Percentiles rank a stretch among this genome's conserved stretches.
phyloP scores from a whole-genome alignment of 305 asterid species.

The Solanum hybrid region DNA sequence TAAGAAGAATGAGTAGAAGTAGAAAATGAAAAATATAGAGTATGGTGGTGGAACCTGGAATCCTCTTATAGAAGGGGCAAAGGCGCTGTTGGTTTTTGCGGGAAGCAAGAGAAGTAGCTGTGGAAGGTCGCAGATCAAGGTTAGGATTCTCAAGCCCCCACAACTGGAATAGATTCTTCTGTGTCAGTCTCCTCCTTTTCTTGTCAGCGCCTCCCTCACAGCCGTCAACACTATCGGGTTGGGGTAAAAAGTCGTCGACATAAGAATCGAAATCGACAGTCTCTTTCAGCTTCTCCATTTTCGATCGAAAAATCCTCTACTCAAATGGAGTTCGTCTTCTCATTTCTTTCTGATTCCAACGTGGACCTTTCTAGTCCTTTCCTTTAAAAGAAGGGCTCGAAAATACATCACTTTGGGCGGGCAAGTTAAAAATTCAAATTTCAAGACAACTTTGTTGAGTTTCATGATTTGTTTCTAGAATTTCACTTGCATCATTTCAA shows the following conservation, averaged over 20 bases:
- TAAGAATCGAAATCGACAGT: not conserved
- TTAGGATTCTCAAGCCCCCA: not conserved
- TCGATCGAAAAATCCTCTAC: not conserved
- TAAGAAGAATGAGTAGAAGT: not conserved
- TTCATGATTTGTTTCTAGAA: not conserved
- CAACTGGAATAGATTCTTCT: conserved; percentile 10
- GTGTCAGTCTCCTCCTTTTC: not conserved
- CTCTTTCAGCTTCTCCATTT: not conserved
- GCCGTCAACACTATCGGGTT: not conserved
- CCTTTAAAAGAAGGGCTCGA: not conserved
- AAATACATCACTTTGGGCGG: not conserved
- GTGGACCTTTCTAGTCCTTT: not conserved
- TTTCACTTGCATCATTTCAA: not conserved
- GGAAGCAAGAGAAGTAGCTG: not conserved
- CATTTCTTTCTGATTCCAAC: not conserved
- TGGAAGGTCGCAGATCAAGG: not conserved
- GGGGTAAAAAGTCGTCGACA: not conserved
- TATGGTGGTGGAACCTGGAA: not conserved
- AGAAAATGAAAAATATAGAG: not conserved
- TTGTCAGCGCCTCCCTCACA: not conserved
- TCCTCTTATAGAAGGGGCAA: conserved; percentile 15
- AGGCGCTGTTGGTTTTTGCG: not conserved
- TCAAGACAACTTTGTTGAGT: not conserved
- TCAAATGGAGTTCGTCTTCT: not conserved
- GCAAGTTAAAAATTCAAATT: not conserved